Evolutionary conservation across 192 early-diverging fungal species (phyloP).

Genomic region (Coemansia guatemalensis): DNA sequence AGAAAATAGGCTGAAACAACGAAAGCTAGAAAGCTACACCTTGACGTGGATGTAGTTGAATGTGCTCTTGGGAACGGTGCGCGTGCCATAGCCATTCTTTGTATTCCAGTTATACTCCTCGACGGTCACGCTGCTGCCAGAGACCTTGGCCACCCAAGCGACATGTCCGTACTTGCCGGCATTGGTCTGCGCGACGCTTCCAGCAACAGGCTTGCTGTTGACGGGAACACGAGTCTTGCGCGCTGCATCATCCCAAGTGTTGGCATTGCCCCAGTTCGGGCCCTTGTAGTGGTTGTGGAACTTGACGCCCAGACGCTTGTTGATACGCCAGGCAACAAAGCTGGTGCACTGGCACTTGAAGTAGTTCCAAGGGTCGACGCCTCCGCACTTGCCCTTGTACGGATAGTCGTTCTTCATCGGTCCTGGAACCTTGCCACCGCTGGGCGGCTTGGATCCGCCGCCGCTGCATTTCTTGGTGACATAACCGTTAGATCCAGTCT

Average conservation of each 20-base stretch:
- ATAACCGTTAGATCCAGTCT: constrained; percentile 35
- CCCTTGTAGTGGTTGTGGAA: constrained; percentile 49
- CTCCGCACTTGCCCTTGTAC: constrained; percentile 23
- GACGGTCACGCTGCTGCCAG: constrained; percentile 17
- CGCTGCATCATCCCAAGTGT: constrained; percentile 26
- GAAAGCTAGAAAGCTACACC: constrained; percentile 5
- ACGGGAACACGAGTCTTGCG: constrained; percentile 19
- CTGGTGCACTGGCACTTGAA: constrained; percentile 49
- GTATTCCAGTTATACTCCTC: constrained; percentile 31
- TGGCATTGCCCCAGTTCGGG: no score
- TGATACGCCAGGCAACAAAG: constrained; percentile 51
- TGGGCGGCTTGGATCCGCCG: constrained; percentile 12
- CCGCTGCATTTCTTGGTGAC: constrained; percentile 18
- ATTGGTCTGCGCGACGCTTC: constrained; percentile 23
- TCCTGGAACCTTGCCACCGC: constrained; percentile 26
- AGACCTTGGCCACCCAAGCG: constrained; percentile 26
- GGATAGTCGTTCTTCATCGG: constrained; percentile 48
- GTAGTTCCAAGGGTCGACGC: constrained; percentile 35
- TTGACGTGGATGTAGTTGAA: constrained; percentile 38
- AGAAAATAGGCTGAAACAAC: background rate
- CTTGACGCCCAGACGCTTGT: constrained; percentile 37
- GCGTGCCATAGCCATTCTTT: constrained; percentile 15
- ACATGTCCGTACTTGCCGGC: constrained; percentile 16
- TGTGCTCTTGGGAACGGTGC: constrained; percentile 29
- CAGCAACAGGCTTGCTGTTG: constrained; percentile 18